Evolutionary conservation across 106 monocot species (phyloP).

Genomic region (Iris macrosiphon): DNA sequence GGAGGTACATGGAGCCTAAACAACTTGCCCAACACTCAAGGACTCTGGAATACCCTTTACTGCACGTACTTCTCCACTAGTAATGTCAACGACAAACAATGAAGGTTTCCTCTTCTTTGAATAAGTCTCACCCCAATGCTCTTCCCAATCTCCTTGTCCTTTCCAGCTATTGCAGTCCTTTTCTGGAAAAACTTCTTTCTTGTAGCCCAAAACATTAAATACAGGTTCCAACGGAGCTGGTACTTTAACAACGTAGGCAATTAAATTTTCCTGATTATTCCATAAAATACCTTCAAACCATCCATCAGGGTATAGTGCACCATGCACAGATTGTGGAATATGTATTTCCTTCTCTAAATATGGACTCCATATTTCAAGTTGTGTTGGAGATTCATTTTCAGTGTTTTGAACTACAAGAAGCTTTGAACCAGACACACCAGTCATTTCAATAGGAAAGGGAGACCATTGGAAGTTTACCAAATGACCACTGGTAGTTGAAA

Average conservation of each 20-base stretch:
- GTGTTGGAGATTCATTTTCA: slow-evolving; percentile 60
- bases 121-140: slow-evolving; percentile 97
- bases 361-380: slow-evolving; percentile 76
- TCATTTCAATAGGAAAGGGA: slow-evolving; percentile 87
- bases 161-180: slow-evolving; percentile 80
- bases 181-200: slow-evolving; percentile 44
- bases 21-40: slow-evolving; percentile 83
- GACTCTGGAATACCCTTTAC: slow-evolving; percentile 63
- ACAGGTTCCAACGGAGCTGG: slow-evolving; percentile 45
- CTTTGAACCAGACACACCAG: slow-evolving; percentile 67
- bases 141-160: slow-evolving; percentile 96
- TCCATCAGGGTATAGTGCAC: slow-evolving; percentile 71
- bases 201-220: slow-evolving; percentile 71
- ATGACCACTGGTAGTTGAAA: slow-evolving; percentile 32
- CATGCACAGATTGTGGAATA: slow-evolving; percentile 76
- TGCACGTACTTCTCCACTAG: slow-evolving; percentile 67
- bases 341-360: slow-evolving; percentile 73
- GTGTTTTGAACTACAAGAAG: slow-evolving; percentile 77
- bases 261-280: slow-evolving; percentile 65
- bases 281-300: slow-evolving; percentile 99
- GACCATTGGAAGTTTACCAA: slow-evolving; percentile 76
- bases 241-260: slow-evolving; percentile 95
- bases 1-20: slow-evolving; percentile 74
- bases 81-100: slow-evolving; percentile 63
- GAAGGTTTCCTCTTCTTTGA: slow-evolving; percentile 70